These are phyloP conservation scores for Tausonia pullulans DNA, from an alignment of 1,284 basidiomycete species.

Conservation along the genomic window DNA sequence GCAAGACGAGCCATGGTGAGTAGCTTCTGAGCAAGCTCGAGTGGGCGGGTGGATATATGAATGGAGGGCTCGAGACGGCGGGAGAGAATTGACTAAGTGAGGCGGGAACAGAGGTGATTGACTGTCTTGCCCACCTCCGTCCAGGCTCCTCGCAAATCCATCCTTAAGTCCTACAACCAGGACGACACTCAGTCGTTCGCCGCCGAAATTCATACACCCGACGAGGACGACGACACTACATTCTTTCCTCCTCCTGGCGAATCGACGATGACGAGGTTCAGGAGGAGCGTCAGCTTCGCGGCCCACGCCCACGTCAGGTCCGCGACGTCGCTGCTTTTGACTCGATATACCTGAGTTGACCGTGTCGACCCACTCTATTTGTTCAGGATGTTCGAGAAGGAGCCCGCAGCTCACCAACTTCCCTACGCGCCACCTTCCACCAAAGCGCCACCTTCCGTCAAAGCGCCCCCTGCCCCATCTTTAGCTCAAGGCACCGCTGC, in stretches of 20 bases:
- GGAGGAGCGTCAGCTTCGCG: slow-evolving; percentile 22
- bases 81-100: neutral
- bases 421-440: slow-evolving; percentile 1
- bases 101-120: neutral
- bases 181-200: slow-evolving; percentile 7
- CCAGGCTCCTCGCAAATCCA: slow-evolving; percentile 23
- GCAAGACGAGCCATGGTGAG: slow-evolving; percentile 9
- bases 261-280: slow-evolving; percentile 18
- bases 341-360: neutral
- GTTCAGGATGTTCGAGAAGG: slow-evolving; percentile 14
- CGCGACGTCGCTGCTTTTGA: neutral
- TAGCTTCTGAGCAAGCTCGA: neutral
- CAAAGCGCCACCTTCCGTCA: too few species aligned
- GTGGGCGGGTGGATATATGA: neutral
- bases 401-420: neutral
- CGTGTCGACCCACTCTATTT: neutral
- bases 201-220: neutral
- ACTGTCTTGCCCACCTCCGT: neutral
- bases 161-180: slow-evolving; percentile 19
- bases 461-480: too few species aligned
- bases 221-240: slow-evolving; percentile 12
- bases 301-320: slow-evolving; percentile 23
- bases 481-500: too few species aligned
- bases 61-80: neutral
- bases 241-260: slow-evolving; percentile 2